phyloP scores from a whole-genome alignment of 2,329 filamentous ascomycete species.

The Akanthomyces muscarius region DNA sequence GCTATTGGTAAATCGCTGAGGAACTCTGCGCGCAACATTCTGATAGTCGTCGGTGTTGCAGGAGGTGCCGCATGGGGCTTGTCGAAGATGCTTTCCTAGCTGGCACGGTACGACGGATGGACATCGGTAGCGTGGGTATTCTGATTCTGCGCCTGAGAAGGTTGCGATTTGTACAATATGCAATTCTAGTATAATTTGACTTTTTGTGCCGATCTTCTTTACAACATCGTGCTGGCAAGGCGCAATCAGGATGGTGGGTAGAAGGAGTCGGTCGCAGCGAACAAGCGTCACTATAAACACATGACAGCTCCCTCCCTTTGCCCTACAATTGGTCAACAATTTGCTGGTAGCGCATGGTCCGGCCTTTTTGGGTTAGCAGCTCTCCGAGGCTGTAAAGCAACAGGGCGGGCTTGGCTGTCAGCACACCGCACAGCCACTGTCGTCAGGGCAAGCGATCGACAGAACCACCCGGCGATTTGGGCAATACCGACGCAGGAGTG shows the following conservation, averaged over 20 bases:
- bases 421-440: constrained; percentile 6
- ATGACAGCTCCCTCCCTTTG: too few species aligned
- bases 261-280: too few species aligned
- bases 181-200: not conserved
- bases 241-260: too few species aligned
- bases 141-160: not conserved
- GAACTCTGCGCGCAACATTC: not conserved
- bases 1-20: not conserved
- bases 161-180: not conserved
- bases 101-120: not conserved
- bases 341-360: not conserved
- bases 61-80: not conserved
- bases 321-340: not conserved
- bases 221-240: too few species aligned
- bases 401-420: not conserved
- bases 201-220: too few species aligned
- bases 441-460: constrained; percentile 6
- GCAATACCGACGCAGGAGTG: not conserved
- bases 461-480: not conserved
- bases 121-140: not conserved
- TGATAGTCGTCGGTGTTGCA: not conserved
- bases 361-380: not conserved
- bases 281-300: too few species aligned
- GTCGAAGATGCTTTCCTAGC: not conserved
- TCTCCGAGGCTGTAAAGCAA: not conserved